Evolutionary conservation across 2,329 filamentous ascomycete genomes (phyloP), one percentile per base, ranked within the genome.

Genomic region (Didymella segeticola): DNA sequence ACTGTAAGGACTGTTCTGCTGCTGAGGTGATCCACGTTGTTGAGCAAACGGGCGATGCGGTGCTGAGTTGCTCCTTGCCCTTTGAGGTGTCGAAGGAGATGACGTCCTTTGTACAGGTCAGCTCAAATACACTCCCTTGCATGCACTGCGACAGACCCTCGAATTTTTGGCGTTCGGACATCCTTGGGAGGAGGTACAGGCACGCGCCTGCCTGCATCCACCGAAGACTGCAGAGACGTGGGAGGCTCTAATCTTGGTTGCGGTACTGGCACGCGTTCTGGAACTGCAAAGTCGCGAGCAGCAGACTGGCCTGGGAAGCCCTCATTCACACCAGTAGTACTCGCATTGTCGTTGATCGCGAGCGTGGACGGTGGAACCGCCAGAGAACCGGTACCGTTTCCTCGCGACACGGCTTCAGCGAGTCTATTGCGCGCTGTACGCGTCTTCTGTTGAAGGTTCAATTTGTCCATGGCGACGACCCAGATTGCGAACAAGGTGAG

Each of bases 151-250:
- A 54, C 53, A 30, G 50, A 72, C 70, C 60, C 66, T 27, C 61
- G 62, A 33, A 50, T 56, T 26, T 60, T 53, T 15, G 58, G 58
- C 26, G 62, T 58, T 17, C 63, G 61, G 26, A 58, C 59, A 55
- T 63, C 47, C 53, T 57, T 60, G 26, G 63, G 38, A 23, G 43
- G 56, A 43, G 69, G 67, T 31, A 58, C 59, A 23, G 70, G 68
- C 15, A 74, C 67, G 30, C 66, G 64, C 23, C 60, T 58, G 30
- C 68, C 69, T 17, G 70, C 71, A 46, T 75, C 71, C 38, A 74
- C 64, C 25, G 72, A 73, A 14, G 71, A 74, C 45, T 72, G 63
- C 34, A 74, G 51, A 45, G 69, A 72, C 0, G 70, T 73, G 2
- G 72, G 71, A 7, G 71, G 71, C 31, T 72, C 69, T 23, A 65